phyloP scores from a whole-genome alignment of 2,329 filamentous ascomycete genomes.

The Zymoseptoria crescenta region DNA sequence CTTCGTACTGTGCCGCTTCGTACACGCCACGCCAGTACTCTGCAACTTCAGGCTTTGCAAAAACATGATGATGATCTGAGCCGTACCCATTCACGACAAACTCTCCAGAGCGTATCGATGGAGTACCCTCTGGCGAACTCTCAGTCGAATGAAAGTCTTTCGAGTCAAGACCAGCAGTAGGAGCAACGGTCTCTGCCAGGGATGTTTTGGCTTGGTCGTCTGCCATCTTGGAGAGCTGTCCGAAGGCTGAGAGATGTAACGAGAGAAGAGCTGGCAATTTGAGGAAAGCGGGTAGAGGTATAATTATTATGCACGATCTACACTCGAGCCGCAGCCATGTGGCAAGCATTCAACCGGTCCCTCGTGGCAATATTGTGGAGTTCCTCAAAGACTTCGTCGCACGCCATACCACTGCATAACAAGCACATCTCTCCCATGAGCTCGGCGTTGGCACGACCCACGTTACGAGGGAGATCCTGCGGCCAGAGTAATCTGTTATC shows the following conservation, averaged over 20 bases:
- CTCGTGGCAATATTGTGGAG: neutral
- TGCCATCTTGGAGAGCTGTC: neutral
- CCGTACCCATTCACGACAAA: slow-evolving; percentile 14
- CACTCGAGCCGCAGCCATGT: neutral
- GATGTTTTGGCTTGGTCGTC: neutral
- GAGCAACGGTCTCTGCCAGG: neutral
- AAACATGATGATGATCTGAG: slow-evolving; percentile 25
- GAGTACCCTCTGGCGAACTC: neutral
- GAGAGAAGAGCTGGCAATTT: neutral
- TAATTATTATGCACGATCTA: neutral
- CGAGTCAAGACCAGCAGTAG: neutral
- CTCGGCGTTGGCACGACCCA: neutral
- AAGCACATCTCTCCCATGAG: neutral
- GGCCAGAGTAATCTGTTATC: neutral
- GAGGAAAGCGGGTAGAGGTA: neutral
- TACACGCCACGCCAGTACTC: slow-evolving; percentile 49
- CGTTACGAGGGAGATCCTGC: neutral
- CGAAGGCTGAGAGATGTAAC: neutral
- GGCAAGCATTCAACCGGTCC: neutral
- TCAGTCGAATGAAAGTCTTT: neutral
- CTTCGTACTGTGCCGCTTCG: slow-evolving; percentile 47
- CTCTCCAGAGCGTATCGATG: slow-evolving; percentile 9
- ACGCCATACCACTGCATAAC: neutral
- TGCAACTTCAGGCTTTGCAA: slow-evolving; percentile 45
- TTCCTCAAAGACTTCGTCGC: neutral